Base-by-base conservation (phyloP, 2,329 filamentous ascomycete genomes). In the Cladosporium sp. region DNA sequence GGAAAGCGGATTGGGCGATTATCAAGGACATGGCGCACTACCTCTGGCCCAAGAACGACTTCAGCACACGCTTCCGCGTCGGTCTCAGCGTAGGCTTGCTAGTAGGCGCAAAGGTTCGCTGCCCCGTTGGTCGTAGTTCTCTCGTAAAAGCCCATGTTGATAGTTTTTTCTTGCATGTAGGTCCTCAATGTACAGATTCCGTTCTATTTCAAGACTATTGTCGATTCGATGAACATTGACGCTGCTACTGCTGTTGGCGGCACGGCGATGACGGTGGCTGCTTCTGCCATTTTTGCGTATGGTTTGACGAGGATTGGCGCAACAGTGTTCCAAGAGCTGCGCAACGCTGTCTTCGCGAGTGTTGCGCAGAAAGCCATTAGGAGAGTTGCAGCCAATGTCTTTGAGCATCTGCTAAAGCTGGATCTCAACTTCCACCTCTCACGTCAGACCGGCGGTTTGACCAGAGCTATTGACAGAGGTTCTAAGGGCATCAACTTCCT, bases 401-500 rank as follows among this genome's bases (percentile, higher is more conserved):
- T 98, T 73, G 88, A 92, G 68, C 96, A 99, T 78, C 76, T 99
- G 58, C 82, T 99, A 32, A 89, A 88, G 63, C 85, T 99, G 25
- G 95, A 99, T 76, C 85, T 98, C 57, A 93, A 90, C 78, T 99
- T 99, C 79, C 95, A 99, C 76, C 85, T 99, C 11, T 89, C 90
- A 23, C 92, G 96, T 72, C 95, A 99, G 81, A 99, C 95, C 0
- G 95, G 95, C 68, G 95, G 95, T 1, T 80, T 99, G 69, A 98
- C 94, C 1, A 85, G 95, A 70, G 95, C 96, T 26, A 95, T 99
- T 68, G 96, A 99, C 76, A 88, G 96, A 68, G 95, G 95, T 75
- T 99, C 95, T 23, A 99, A 99, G 80, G 96, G 95, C 68, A 99
- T 99, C 77, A 97, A 92, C 82, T 99, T 98, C 78, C 79, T 99